Evolutionary conservation across 1,284 basidiomycete species (phyloP), one percentile per base, ranked within the genome.

Genomic region (Fomitopsis palustris): DNA sequence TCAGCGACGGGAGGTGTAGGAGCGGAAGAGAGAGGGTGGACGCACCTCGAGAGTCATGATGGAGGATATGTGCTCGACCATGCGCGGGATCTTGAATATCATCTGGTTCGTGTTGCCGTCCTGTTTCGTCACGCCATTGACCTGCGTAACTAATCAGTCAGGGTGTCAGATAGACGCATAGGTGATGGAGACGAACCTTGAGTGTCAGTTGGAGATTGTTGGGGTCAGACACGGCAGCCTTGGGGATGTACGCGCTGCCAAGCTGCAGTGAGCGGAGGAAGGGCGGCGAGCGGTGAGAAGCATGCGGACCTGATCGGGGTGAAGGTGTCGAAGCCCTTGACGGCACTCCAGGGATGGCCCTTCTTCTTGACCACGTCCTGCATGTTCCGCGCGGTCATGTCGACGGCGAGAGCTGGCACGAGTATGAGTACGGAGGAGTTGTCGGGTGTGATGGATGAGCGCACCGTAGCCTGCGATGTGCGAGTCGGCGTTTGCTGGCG

Each of bases 311-410:
- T 83, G 59, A 96, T 84, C 1, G 95, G 83, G 21, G 86, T 74
- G 69, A 86, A 86, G 0, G 86, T 79, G 70, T 91, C 88, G 66
- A 89, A 90, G 37, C 84, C 84, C 71, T 86, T 86, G 72, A 89
- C 93, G 5, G 95, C 84, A 19, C 90, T 89, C 96, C 96, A 99
- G 1, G 96, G 96, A 25, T 98, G 82, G 21, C 96, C 95, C 62
- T 88, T 90, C 68, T 90, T 92, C 80, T 97, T 98, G 54, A 92
- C 93, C 54, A 87, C 86, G 59, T 98, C 93, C 76, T 99, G 96
- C 70, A 98, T 78, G 77, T 98, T 98, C 27, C 96, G 85, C 1
- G 92, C 96, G 0, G 96, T 98, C 89, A 98, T 90, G 72, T 98
- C 95, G 62, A 97, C 90, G 1, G 93, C 93, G 59, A 98, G 81